Evolutionary conservation across 306 rosid genomes (phyloP), one percentile per base, ranked within the genome.

Genomic region (Notholithocarpus densiflorus): DNA sequence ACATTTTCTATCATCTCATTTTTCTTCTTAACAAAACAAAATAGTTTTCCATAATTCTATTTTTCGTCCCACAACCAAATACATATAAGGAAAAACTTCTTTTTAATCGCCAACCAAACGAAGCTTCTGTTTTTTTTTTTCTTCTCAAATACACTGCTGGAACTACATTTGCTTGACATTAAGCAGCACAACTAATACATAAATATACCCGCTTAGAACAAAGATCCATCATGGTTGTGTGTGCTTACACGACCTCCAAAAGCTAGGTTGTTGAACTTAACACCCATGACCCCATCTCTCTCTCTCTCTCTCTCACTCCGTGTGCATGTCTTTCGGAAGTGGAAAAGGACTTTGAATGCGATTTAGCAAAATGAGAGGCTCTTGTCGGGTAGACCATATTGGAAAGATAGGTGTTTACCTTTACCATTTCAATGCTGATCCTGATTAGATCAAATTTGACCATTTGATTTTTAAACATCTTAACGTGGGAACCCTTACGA

Each of bases 221-320:
- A 76, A 79, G 90, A 84, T 84, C 88, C 88, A 80, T 76, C 54
- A 66, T 84, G 51, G 88, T 82, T 74, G 84, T 68, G 77, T 84
- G 85, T 75, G 86, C 87, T 75, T 31, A 70, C 83, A 61, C 78
- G 73, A 71, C 77, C 85, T 79, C 80, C 90, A 31, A 79, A 68
- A 32, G 53, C 85, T 40, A 72, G 57, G 19, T 45, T 60, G 26
- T 45, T 60, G 71, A 61, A 43, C 56, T 32, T 12, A n/a, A 59
- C 14, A 23, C 65, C 18, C 60, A 71, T 6, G 37, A 10, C 32
- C 48, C 5, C 14, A 15, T 56, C 61, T 31, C 34, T 31, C 34
- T 31, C 34, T 32, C 37, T 59, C 68, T 60, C 34, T 4, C 32
- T 21, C 27, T 65, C 21, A 13, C 32, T 61, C 65, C 11, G n/a